These are phyloP conservation scores for Mariannaea elegans DNA, from an alignment of 2,329 filamentous ascomycete species.

Conservation along the genomic window DNA sequence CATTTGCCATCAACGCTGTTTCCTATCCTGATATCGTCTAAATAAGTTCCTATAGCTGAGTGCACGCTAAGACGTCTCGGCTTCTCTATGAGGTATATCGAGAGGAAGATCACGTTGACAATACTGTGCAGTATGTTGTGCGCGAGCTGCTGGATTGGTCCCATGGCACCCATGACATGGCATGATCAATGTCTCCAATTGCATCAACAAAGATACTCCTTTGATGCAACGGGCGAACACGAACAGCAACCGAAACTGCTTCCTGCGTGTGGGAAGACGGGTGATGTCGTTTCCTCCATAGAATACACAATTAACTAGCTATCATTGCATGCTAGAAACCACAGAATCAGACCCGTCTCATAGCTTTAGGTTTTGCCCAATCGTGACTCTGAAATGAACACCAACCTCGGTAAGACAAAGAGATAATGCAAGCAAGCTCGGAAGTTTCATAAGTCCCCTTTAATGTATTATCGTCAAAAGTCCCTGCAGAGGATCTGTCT, in stretches of 20 bases:
- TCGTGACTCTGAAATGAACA: background rate
- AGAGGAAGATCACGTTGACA: background rate
- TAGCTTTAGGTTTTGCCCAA: background rate
- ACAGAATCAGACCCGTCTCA: background rate
- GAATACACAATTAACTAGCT: background rate
- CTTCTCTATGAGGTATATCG: background rate
- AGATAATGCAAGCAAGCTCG: background rate
- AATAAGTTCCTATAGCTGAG: background rate
- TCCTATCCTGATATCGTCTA: background rate
- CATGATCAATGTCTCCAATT: background rate
- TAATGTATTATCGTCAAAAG: background rate
- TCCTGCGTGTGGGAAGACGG: no score
- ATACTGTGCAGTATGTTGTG: background rate
- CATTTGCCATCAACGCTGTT: background rate
- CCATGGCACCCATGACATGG: background rate
- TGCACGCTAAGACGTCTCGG: background rate
- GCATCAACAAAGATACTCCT: background rate
- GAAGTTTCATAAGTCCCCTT: background rate
- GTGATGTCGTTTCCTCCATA: background rate
- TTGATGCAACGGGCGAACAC: no score
- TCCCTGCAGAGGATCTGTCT: background rate
- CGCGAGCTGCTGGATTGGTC: background rate
- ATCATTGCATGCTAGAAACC: no score
- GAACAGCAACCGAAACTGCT: no score
- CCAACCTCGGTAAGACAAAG: background rate